Evolutionary conservation across 2,329 filamentous ascomycete genomes (phyloP).

Genomic region (Calonectria hongkongensis): DNA sequence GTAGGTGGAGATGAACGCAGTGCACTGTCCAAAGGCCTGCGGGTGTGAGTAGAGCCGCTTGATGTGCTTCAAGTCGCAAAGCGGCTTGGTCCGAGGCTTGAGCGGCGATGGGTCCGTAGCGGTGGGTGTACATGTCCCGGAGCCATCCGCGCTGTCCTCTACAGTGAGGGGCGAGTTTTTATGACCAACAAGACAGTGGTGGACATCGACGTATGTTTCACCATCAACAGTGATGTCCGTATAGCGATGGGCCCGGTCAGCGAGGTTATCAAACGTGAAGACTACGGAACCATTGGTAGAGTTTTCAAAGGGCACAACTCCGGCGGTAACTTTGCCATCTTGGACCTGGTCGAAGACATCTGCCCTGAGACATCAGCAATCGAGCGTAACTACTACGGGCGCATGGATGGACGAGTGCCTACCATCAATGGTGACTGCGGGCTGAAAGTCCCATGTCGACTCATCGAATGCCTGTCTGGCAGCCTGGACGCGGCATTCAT

Average conservation of each 20-base stretch:
- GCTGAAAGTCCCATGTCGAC: slow-evolving; percentile 67
- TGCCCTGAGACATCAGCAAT: slow-evolving; percentile 56
- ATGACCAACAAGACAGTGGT: slow-evolving; percentile 87
- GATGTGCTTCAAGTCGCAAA: slow-evolving; percentile 75
- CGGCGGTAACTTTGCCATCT: slow-evolving; percentile 76
- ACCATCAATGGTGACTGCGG: slow-evolving; percentile 72
- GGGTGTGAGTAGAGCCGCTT: slow-evolving; percentile 92
- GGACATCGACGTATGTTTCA: slow-evolving; percentile 90
- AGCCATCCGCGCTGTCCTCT: slow-evolving; percentile 58
- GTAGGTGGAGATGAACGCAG: slow-evolving; percentile 80
- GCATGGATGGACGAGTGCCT: slow-evolving; percentile 47
- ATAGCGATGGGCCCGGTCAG: slow-evolving; percentile 80
- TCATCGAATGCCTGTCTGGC: slow-evolving; percentile 69
- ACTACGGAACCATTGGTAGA: slow-evolving; percentile 95
- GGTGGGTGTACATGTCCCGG: slow-evolving; percentile 71
- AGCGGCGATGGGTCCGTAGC: slow-evolving; percentile 64
- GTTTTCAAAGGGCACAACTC: slow-evolving; percentile 96
- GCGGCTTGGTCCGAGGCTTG: slow-evolving; percentile 69
- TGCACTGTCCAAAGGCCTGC: slow-evolving; percentile 96
- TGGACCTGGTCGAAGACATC: slow-evolving; percentile 90
- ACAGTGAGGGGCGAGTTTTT: slow-evolving; percentile 50
- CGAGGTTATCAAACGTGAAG: slow-evolving; percentile 91
- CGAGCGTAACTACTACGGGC: slow-evolving; percentile 21
- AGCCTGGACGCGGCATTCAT: slow-evolving; percentile 61
- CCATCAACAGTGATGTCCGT: slow-evolving; percentile 84